Evolutionary conservation across 2,329 filamentous ascomycete genomes (phyloP).

Genomic region (Domatiomyces globalis): DNA sequence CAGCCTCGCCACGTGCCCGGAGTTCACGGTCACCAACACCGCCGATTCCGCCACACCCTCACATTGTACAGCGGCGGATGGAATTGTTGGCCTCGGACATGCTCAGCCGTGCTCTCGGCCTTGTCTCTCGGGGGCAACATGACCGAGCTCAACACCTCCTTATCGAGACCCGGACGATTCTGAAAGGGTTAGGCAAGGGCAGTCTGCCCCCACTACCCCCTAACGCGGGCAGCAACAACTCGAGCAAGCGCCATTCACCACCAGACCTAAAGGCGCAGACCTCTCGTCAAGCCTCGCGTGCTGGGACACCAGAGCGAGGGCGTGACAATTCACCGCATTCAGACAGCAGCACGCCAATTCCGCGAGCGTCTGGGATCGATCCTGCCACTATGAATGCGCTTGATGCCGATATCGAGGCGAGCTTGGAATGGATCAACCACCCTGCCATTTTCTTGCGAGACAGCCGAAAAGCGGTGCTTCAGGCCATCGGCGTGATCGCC

Average conservation of each 20-base stretch:
- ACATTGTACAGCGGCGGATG: conserved; percentile 92
- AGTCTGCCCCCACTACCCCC: conserved; percentile 79
- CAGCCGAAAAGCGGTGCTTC: conserved; percentile 85
- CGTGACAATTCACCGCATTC: conserved; percentile 25
- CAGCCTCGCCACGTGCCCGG: conserved; percentile 52
- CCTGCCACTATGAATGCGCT: conserved; percentile 66
- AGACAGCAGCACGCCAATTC: conserved; percentile 28
- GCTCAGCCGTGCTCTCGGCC: conserved; percentile 78
- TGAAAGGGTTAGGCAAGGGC: conserved; percentile 91
- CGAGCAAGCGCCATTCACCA: conserved; percentile 25
- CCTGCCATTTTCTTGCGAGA: conserved; percentile 89
- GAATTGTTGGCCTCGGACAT: conserved; percentile 95
- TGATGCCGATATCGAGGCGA: conserved; percentile 78
- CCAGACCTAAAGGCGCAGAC: conserved; percentile 20
- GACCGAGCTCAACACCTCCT: conserved; percentile 86
- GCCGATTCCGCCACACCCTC: conserved; percentile 86
- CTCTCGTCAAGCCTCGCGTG: conserved; percentile 22
- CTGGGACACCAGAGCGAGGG: conserved; percentile 26
- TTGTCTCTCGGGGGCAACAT: conserved; percentile 82
- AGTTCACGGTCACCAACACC: conserved; percentile 43
- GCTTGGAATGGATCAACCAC: conserved; percentile 94
- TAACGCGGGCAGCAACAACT: conserved; percentile 31
- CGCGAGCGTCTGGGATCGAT: conserved; percentile 55
- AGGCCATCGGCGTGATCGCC: conserved; percentile 92
- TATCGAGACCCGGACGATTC: conserved; percentile 82